Conservation (phyloP, 768 basidiomycete species). For the Termitomyces eurrhizus region DNA sequence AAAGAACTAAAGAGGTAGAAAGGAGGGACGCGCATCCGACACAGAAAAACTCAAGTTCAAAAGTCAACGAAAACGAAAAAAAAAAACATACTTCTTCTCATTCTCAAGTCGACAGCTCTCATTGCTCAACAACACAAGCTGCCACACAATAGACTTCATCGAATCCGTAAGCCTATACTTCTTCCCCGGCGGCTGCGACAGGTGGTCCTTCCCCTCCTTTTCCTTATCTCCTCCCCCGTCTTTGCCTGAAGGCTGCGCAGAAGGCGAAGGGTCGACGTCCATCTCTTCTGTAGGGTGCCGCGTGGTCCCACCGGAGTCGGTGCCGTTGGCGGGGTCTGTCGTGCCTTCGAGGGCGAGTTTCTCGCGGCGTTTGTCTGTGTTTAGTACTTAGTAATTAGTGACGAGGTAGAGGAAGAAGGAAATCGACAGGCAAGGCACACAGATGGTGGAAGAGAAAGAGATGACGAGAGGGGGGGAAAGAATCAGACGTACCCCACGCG, state of each 20-base stretch:
- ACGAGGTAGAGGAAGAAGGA: background rate
- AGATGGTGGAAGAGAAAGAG: background rate
- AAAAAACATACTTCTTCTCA: conserved; percentile 50
- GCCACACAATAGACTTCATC: conserved; percentile 81
- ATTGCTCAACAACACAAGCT: conserved; percentile 76
- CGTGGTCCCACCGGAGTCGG: conserved; percentile 32
- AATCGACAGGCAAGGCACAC: background rate
- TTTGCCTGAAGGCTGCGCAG: conserved; percentile 10
- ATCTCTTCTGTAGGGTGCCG: conserved; percentile 45
- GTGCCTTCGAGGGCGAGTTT: conserved; percentile 37
- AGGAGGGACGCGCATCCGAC: background rate
- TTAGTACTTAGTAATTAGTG: background rate
- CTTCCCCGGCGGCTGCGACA: conserved; percentile 64
- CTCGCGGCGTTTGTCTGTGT: conserved; percentile 53
- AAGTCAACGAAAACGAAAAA: background rate
- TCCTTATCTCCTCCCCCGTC: conserved; percentile 15
- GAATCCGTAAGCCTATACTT: conserved; percentile 75
- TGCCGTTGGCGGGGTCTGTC: conserved; percentile 18
- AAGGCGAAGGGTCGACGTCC: conserved; percentile 30
- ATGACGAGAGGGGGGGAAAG: background rate
- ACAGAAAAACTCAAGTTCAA: no score
- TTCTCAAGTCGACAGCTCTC: conserved; percentile 71
- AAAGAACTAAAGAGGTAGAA: background rate
- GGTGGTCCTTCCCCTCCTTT: conserved; percentile 22
- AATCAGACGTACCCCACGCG: conserved; percentile 53